phyloP scores from a whole-genome alignment of 2,329 filamentous ascomycete species.

The Aspergillus neotritici region DNA sequence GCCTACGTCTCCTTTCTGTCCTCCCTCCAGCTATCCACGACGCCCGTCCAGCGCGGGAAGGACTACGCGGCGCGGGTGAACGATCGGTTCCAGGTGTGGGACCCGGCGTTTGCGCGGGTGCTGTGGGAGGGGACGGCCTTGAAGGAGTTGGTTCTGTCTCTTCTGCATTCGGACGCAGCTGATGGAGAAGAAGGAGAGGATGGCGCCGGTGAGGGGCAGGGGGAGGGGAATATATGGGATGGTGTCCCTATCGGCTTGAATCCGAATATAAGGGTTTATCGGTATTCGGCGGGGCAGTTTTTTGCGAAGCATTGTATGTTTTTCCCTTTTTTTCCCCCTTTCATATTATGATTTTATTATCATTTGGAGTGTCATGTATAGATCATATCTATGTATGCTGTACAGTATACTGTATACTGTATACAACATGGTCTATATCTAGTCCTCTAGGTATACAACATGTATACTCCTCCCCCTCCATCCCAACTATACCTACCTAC shows the following conservation, averaged over 20 bases:
- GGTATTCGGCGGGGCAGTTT: slow-evolving; percentile 79
- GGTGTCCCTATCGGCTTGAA: slow-evolving; percentile 79
- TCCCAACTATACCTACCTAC: too few relatives aligned
- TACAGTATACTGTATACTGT: too few relatives aligned
- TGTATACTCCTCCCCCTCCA: too few relatives aligned
- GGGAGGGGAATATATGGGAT: slow-evolving; percentile 55
- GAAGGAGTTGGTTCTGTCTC: slow-evolving; percentile 50
- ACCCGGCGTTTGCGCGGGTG: slow-evolving; percentile 64
- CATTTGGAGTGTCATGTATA: neutral
- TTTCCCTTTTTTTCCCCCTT: slow-evolving; percentile 1
- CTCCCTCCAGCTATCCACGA: slow-evolving; percentile 67
- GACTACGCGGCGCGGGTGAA: slow-evolving; percentile 82
- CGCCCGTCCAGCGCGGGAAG: slow-evolving; percentile 69
- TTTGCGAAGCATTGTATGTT: slow-evolving; percentile 85
- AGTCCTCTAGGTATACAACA: too few relatives aligned
- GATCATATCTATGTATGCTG: too few relatives aligned
- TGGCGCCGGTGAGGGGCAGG: slow-evolving; percentile 19
- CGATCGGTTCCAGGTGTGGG: slow-evolving; percentile 79
- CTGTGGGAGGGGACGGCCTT: slow-evolving; percentile 76
- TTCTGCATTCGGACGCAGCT: slow-evolving; percentile 23
- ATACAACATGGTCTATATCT: too few relatives aligned
- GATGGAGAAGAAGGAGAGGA: slow-evolving; percentile 22
- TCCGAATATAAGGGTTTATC: slow-evolving; percentile 82
- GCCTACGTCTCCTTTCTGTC: slow-evolving; percentile 69
- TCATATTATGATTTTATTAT: neutral